phyloP scores from a whole-genome alignment of 176 grass and related monocot genomes.

The Eleusine coracana region DNA sequence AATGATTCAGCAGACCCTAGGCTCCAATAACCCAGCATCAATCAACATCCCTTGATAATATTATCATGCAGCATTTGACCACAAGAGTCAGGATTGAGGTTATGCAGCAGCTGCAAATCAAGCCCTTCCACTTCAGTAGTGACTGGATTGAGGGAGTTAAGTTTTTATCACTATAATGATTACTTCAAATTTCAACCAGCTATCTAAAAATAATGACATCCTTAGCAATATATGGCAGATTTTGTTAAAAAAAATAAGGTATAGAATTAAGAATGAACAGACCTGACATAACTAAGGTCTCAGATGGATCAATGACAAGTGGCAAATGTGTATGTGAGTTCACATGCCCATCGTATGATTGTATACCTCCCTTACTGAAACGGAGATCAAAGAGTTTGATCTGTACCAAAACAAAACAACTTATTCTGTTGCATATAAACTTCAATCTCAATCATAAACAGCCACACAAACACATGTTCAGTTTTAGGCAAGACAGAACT shows the following conservation, averaged over 20 bases:
- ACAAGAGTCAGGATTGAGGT: constrained; percentile 5
- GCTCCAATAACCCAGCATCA: constrained; percentile 22
- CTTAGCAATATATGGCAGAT: constrained; percentile 18
- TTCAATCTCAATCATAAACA: constrained; percentile 28
- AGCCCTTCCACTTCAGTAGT: constrained; percentile 1
- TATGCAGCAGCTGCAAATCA: constrained; percentile 11
- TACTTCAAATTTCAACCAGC: background rate
- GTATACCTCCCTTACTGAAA: constrained; percentile 66
- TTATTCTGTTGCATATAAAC: constrained; percentile 6
- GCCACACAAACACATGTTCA: background rate
- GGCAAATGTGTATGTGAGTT: constrained; percentile 79
- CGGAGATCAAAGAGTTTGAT: constrained; percentile 94
- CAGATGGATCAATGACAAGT: constrained; percentile 79
- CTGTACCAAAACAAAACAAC: constrained; percentile 49
- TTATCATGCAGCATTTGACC: constrained; percentile 13
- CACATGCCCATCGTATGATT: constrained; percentile 79
- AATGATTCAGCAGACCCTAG: constrained; percentile 3
- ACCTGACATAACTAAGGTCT: constrained; percentile 91
- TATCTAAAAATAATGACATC: constrained; percentile 1
- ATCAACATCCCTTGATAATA: background rate
- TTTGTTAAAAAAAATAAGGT: background rate
- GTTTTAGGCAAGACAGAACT: background rate
- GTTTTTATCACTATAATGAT: background rate
- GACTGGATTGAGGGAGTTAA: background rate
- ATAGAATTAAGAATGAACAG: constrained; percentile 33